Conservation (phyloP, 2,329 filamentous ascomycete genomes). For the Penicillium sp. region DNA sequence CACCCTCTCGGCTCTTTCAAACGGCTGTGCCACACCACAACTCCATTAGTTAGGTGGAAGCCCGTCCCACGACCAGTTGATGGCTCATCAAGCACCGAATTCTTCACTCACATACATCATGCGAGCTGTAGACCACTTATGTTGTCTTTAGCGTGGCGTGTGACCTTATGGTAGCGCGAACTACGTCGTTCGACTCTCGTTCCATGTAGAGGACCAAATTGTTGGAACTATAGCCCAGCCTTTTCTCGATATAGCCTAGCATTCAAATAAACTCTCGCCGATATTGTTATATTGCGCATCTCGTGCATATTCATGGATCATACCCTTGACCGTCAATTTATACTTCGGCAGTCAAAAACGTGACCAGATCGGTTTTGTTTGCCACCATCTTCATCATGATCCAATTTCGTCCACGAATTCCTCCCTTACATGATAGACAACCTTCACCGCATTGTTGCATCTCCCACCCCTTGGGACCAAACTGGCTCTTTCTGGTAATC, state of each 20-base stretch:
- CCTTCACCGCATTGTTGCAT: background rate
- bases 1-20: too few relatives aligned
- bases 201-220: background rate
- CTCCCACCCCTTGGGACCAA: background rate
- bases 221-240: background rate
- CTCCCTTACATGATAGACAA: background rate
- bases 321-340: background rate
- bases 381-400: background rate
- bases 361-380: background rate
- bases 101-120: background rate
- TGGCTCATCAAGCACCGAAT: too few relatives aligned
- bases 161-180: background rate
- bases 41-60: too few relatives aligned
- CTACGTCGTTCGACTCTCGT: background rate
- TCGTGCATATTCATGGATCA: background rate
- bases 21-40: too few relatives aligned
- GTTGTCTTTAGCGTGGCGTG: background rate
- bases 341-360: slow-evolving; percentile 4
- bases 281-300: background rate
- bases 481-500: background rate
- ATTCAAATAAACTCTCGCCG: background rate
- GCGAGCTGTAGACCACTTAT: background rate
- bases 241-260: background rate
- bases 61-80: too few relatives aligned
- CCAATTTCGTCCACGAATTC: background rate